phyloP scores from a whole-genome alignment of 2,329 filamentous ascomycete genomes.

The Zalaria obscura region DNA sequence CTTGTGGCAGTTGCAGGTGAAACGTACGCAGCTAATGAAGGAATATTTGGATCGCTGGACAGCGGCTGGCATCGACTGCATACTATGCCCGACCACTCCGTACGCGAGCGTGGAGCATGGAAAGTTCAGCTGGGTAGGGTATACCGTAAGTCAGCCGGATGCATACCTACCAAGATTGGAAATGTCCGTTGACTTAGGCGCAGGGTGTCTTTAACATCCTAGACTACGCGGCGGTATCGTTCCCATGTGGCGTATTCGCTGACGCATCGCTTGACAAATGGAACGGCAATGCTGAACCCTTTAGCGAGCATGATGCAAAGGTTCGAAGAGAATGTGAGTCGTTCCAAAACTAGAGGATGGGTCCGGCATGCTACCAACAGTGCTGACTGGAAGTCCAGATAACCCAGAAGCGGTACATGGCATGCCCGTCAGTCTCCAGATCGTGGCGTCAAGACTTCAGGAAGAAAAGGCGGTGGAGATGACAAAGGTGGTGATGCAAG shows the following conservation, averaged over 20 bases:
- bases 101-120: conserved; percentile 28
- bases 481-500: conserved; percentile 17
- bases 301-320: conserved; percentile 6
- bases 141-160: conserved; percentile 17
- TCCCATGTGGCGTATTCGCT: conserved; percentile 26
- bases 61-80: conserved; percentile 27
- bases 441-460: conserved; percentile 24
- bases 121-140: conserved; percentile 30
- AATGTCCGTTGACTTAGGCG: not conserved
- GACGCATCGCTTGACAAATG: conserved; percentile 24
- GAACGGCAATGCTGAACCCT: conserved; percentile 11
- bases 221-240: conserved; percentile 31
- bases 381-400: conserved; percentile 12
- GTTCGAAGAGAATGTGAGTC: conserved; percentile 7
- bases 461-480: conserved; percentile 29
- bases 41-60: conserved; percentile 32
- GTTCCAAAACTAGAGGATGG: too few species aligned
- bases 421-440: conserved; percentile 28
- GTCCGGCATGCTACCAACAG: too few species aligned
- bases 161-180: not conserved
- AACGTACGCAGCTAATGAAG: conserved; percentile 26
- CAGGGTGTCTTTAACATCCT: conserved; percentile 31
- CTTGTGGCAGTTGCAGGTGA: conserved; percentile 35
- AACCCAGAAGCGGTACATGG: conserved; percentile 22
- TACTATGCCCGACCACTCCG: conserved; percentile 32